Base-by-base conservation (phyloP, 2,329 filamentous ascomycete genomes). In the Cercospora zeina region DNA sequence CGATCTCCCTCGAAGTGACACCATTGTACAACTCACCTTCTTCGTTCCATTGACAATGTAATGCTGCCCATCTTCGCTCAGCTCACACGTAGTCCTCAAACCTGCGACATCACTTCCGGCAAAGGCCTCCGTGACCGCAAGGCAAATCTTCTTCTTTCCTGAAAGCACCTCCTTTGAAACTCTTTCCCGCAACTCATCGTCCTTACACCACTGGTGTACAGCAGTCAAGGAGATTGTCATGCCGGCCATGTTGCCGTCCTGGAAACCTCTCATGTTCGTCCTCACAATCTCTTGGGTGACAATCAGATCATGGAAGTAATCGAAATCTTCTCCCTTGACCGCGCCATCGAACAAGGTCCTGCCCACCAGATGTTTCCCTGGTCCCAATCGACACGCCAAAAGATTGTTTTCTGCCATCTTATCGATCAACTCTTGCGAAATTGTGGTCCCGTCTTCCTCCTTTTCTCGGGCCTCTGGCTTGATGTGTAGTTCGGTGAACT, bases 101-200 rank as follows among this genome's bases (percentile, higher is more conserved):
- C 89, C 87, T 13, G 91, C 89, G 4, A 96, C 91, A 74, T 96
- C 91, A 37, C 85, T 88, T 13, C 91, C 91, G 14, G 91, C 91
- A 76, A 96, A 95, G 0, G 91, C 91, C 77, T 96, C 91, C 1
- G 91, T 95, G 72, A 96, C 91, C 58, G 91, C 91, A 2, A 96
- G 81, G 72, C 89, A 93, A 73, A 95, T 91, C 82, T 93, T 93
- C 85, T 95, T 95, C 82, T 87, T 85, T 63, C 91, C 91, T 50
- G 83, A 85, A 67, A 96, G 83, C 50, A 91, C 87, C 70, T 95
- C 89, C 36, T 86, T 81, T 34, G 87, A 84, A 51, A 96, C 82
- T 58, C 81, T 82, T 68, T 87, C 82, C 77, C 87, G 87, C 69
- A 90, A 83, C 45, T 79, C 79, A 60, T 85, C 80, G 70, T 93